These are phyloP conservation scores for Coniochaeta sp. DNA, from an alignment of 2,329 filamentous ascomycete genomes.

Conservation along the genomic window DNA sequence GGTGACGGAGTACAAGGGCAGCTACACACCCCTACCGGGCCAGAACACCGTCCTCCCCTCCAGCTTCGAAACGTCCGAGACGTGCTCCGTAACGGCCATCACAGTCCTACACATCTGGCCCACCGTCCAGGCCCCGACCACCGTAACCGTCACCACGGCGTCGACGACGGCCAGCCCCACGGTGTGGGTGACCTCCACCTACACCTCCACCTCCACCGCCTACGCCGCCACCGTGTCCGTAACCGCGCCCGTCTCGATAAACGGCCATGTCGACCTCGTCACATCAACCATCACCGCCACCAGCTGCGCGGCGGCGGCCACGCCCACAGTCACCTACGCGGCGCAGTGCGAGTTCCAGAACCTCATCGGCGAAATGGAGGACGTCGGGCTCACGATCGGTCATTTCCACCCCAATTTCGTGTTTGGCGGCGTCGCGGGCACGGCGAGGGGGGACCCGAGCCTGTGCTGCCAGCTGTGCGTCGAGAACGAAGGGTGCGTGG, in stretches of 20 bases:
- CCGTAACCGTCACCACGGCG: constrained; percentile 24
- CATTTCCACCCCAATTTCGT: constrained; percentile 10
- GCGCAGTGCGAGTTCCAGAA: constrained; percentile 20
- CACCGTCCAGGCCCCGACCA: constrained; percentile 14
- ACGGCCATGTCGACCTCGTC: constrained; percentile 10
- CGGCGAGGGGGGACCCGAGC: constrained; percentile 9
- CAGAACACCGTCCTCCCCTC: constrained; percentile 14
- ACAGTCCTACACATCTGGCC: constrained; percentile 8
- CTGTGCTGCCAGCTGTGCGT: constrained; percentile 20
- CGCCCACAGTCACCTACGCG: constrained; percentile 11
- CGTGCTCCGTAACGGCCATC: constrained; percentile 13
- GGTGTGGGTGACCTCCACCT: background rate
- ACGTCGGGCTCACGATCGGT: constrained; percentile 11
- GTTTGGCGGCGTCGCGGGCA: background rate
- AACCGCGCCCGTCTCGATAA: background rate
- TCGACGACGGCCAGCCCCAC: constrained; percentile 13
- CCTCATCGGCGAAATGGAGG: constrained; percentile 6
- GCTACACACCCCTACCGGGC: constrained; percentile 15
- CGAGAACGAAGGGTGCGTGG: constrained; percentile 18
- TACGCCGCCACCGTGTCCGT: background rate
- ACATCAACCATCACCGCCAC: constrained; percentile 10
- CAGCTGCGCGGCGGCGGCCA: background rate
- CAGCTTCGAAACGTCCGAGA: constrained; percentile 6
- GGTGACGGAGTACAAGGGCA: constrained; percentile 18
- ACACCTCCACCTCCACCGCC: background rate